phyloP scores from a whole-genome alignment of 129 eudicot species.

The Heracleum sosnowskyi region DNA sequence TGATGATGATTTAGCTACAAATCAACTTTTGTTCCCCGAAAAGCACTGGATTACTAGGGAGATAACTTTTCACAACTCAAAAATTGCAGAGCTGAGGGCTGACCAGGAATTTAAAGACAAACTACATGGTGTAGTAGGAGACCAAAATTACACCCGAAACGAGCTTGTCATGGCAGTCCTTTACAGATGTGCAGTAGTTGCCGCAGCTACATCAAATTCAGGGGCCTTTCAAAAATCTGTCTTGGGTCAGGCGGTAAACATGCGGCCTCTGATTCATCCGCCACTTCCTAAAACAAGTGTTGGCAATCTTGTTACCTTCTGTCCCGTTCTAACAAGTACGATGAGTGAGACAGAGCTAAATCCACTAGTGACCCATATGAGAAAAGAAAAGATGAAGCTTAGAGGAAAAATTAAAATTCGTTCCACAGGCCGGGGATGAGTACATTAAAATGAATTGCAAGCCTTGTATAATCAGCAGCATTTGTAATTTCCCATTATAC shows the following conservation, averaged over 20 bases:
- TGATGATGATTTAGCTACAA: not conserved
- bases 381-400: conserved; percentile 1
- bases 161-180: conserved; percentile 23
- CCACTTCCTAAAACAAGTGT: conserved; percentile 11
- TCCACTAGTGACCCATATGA: not conserved
- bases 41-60: not conserved
- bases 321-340: not conserved
- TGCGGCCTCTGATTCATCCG: conserved; percentile 1
- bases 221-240: conserved; percentile 10
- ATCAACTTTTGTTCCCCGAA: not conserved
- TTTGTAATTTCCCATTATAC: too few species aligned
- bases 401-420: too few species aligned
- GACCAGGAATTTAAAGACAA: not conserved
- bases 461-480: too few species aligned
- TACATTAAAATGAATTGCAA: too few species aligned
- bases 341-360: conserved; percentile 2
- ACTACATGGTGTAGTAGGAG: not conserved
- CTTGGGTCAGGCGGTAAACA: not conserved
- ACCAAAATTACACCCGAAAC: conserved; percentile 14
- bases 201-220: not conserved
- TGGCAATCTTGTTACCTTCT: not conserved
- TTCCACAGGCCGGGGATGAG: too few species aligned
- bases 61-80: not conserved
- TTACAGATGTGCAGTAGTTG: conserved; percentile 10
- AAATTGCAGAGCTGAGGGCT: not conserved